Evolutionary conservation across 2,329 filamentous ascomycete species (phyloP).

Genomic region (Alternaria gaisen): DNA sequence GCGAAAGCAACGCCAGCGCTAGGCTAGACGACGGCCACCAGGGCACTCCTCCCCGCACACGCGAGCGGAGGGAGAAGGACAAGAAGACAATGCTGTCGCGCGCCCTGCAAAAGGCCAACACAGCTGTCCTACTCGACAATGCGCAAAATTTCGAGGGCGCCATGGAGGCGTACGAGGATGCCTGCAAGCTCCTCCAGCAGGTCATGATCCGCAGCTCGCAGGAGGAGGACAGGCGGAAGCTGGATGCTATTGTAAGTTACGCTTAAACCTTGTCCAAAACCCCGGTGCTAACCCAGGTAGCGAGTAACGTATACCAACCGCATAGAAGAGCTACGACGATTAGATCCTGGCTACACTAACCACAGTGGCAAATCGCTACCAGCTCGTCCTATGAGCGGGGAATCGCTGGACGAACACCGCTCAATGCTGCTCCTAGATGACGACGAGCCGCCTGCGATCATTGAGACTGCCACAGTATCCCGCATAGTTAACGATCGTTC

Average conservation of each 20-base stretch:
- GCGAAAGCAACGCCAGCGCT: conserved; percentile 45
- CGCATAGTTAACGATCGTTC: conserved; percentile 59
- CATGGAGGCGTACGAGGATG: conserved; percentile 88
- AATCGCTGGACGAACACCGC: conserved; percentile 55
- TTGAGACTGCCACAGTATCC: conserved; percentile 64
- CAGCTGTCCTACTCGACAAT: conserved; percentile 94
- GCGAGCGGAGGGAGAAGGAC: conserved; percentile 59
- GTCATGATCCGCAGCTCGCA: conserved; percentile 86
- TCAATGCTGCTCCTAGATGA: conserved; percentile 48
- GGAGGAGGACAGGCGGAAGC: conserved; percentile 86
- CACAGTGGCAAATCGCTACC: conserved; percentile 77
- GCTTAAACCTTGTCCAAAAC: neutral
- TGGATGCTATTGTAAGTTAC: conserved; percentile 86
- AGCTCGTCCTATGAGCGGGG: conserved; percentile 70
- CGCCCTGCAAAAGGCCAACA: conserved; percentile 93
- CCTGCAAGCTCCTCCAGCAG: conserved; percentile 85
- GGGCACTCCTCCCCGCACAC: conserved; percentile 48
- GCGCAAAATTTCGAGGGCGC: conserved; percentile 93
- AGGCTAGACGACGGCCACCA: conserved; percentile 44
- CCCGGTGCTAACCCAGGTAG: conserved; percentile 56
- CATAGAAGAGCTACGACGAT: conserved; percentile 83
- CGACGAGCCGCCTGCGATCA: conserved; percentile 52
- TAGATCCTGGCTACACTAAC: conserved; percentile 65
- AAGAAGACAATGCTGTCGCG: conserved; percentile 97
- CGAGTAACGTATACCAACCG: conserved; percentile 89